phyloP scores from a whole-genome alignment of 106 monocot species.

The Acorus calamus region DNA sequence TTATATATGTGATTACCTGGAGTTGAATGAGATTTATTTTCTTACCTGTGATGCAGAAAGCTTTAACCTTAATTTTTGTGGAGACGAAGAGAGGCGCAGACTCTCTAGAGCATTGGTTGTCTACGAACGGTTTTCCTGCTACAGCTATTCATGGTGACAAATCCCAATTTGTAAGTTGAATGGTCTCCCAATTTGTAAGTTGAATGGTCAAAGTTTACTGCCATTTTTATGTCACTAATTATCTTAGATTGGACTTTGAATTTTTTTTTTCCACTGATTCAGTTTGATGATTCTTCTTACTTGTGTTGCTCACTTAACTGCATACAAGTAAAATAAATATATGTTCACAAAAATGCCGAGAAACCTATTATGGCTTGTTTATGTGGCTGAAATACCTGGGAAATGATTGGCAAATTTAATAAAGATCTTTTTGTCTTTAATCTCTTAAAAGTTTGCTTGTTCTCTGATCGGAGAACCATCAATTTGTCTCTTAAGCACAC shows the following conservation, averaged over 20 bases:
- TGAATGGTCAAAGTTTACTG: not conserved
- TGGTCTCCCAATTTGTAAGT: no score
- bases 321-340: no score
- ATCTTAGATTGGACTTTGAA: not conserved
- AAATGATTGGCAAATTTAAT: no score
- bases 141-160: slow-evolving; percentile 52
- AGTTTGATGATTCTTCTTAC: not conserved
- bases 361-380: no score
- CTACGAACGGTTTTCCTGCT: slow-evolving; percentile 39
- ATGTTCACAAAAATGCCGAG: no score
- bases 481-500: no score
- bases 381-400: no score
- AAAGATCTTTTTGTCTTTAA: no score
- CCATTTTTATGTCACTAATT: not conserved
- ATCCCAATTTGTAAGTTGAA: slow-evolving; percentile 38
- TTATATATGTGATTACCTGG: not conserved
- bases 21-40: not conserved
- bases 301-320: not conserved
- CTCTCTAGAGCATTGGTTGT: slow-evolving; percentile 35
- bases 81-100: slow-evolving; percentile 53
- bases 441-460: no score
- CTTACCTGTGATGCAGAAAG: slow-evolving; percentile 16
- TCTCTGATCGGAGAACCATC: no score
- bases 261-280: not conserved
- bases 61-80: slow-evolving; percentile 54